These are phyloP conservation scores for Candida verbasci DNA, from an alignment of 805 yeast species.

Conservation along the genomic window DNA sequence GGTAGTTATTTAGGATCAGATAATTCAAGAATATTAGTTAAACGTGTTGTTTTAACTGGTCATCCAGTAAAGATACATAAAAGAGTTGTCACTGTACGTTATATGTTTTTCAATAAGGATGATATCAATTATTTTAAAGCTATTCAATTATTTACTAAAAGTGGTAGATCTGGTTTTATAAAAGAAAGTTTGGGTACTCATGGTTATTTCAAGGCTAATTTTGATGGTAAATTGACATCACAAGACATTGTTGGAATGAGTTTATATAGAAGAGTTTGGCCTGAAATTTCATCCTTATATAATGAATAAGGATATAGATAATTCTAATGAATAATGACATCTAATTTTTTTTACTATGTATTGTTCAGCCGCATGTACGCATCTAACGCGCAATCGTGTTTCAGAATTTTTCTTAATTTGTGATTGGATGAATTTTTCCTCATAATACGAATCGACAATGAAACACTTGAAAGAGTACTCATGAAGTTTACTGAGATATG, in stretches of 20 bases:
- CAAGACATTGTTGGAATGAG: conserved; percentile 96
- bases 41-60: conserved; percentile 87
- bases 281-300: conserved; percentile 43
- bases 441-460: too few species aligned
- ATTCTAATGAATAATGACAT: background rate
- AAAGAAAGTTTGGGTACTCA: conserved; percentile 97
- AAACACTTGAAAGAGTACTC: too few species aligned
- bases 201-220: conserved; percentile 94
- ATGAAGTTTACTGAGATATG: too few species aligned
- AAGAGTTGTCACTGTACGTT: conserved; percentile 84
- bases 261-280: conserved; percentile 92
- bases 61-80: conserved; percentile 95
- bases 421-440: too few species aligned
- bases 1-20: conserved; percentile 89
- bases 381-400: too few species aligned
- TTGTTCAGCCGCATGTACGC: too few species aligned
- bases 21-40: conserved; percentile 77
- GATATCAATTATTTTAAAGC: conserved; percentile 89
- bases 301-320: conserved; percentile 14
- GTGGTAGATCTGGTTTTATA: conserved; percentile 91
- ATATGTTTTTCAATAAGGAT: conserved; percentile 92
- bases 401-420: too few species aligned
- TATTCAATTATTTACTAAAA: conserved; percentile 86
- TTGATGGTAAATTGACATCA: conserved; percentile 83
- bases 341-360: too few species aligned